Evolutionary conservation across 352 stramenopile genomes (phyloP), one percentile per base, ranked within the genome.

Genomic region (Phytophthora vignae): DNA sequence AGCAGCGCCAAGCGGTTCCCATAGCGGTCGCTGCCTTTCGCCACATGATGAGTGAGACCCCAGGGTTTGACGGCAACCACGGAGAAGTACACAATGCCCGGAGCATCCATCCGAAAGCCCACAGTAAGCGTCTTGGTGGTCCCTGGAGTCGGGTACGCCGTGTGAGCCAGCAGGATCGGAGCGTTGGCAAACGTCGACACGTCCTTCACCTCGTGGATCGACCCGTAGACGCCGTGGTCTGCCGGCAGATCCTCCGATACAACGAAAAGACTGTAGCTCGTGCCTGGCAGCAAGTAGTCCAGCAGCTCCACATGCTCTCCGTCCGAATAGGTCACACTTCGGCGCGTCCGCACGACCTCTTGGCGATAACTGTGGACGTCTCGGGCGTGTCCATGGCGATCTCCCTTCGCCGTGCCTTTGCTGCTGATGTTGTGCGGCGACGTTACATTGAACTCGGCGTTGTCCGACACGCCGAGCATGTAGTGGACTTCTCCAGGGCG

Each of bases 391-490:
- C 73, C 11, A 66, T 70, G 38, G 17, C 58, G 59, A 56, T 71
- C 58, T 49, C 52, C 29, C n/a, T 50, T 69, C 14, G 69, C 22
- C 25, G 58, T 15, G 2, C 62, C 50, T 52, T 91, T 94, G 56
- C 73, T 80, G 53, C 85, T 96, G 54, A 96, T 73, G 71, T 96
- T 96, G 69, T 92, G 83, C 2, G 85, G 76, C 0, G 89, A 96
- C 6, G 86, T 86, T 40, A 82, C 84, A 50, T 91, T 91, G 42
- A 93, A 77, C 50, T 94, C 87, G 0, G 74, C 48, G 50, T 96
- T 92, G 3, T 69, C 79, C 1, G 77, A 82, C 21, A 80, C 60
- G 4, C 85, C 87, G 0, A 86, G 59, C 75, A 96, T 86, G 67
- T 84, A 96, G 62, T 96, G 89, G 4, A 94, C 79, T 76, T 94